Evolutionary conservation across 352 stramenopile species (phyloP), one percentile per base, ranked within the genome.

Genomic region (Discostella stelligera): DNA sequence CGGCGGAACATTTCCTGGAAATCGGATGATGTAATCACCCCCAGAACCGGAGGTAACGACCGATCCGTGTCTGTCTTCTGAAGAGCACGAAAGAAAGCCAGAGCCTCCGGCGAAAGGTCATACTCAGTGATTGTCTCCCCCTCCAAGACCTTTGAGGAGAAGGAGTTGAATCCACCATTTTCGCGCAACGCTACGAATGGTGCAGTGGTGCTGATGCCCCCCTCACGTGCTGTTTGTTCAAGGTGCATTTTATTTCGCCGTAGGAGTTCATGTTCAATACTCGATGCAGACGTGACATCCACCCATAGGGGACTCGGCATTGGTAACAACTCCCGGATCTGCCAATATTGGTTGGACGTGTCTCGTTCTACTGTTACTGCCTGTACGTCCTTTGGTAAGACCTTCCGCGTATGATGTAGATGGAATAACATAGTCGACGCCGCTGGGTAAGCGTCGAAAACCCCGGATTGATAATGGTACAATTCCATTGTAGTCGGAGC

Each of bases 321-420:
- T 32, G 27, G 27, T 5, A 32, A 32, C 5, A 5, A 6, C 27
- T 2, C 27, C 27, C 2, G 5, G 2, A 32, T 5, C 2, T 5
- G 27, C 27, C 27, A 32, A 5, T 32, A 32, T 32, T 32, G 2
- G n/a, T n/a, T n/a, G n/a, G n/a, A 32, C 27, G 2, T 32, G 27
- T 32, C 2, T 32, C 27, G 27, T 32, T 32, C 5, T 2, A 32
- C 27, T 32, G 63, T 70, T 13, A 63, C 61, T 8, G 30, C 5
- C 0, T 64, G 11, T 0, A 44, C 39, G 25, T 79, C 71, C 8
- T 20, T 1, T 30, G 71, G 54, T 37, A 71, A 10, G 5, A 75
- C 49, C 30, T 80, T 80, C 8, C 74, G 13, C 9, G 49, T 59
- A 50, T 75, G 65, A 25, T 80, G 65, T 0, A 1, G 30, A 21